Evolutionary conservation across 1,284 basidiomycete genomes (phyloP).

Genomic region (Rhodotorula sp.): DNA sequence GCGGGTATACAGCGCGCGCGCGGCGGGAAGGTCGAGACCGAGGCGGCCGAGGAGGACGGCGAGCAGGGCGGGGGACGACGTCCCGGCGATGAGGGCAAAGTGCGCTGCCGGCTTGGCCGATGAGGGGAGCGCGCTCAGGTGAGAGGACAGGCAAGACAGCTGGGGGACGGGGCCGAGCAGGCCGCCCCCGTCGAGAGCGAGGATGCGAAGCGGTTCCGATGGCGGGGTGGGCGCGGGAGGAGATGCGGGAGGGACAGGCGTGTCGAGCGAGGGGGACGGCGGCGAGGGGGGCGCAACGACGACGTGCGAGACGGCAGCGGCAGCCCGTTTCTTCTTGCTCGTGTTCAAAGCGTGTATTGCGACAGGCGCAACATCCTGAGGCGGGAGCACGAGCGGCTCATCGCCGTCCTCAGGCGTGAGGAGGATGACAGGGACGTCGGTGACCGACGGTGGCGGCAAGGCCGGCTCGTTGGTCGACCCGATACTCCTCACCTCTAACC

Average conservation of each 20-base stretch:
- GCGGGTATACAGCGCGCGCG: conserved; percentile 26
- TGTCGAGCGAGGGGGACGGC: background rate
- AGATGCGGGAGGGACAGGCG: background rate
- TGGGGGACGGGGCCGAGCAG: conserved; percentile 35
- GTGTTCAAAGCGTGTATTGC: background rate
- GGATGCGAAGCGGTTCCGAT: conserved; percentile 15
- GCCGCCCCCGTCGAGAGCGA: conserved; percentile 41
- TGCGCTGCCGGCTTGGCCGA: conserved; percentile 24
- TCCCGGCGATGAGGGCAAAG: conserved; percentile 42
- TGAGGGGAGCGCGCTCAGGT: conserved; percentile 11
- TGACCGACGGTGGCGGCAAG: too few relatives aligned
- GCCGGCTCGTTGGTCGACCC: too few relatives aligned
- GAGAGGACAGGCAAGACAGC: conserved; percentile 14
- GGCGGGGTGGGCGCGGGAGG: background rate
- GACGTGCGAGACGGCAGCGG: background rate
- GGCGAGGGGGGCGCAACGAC: too few relatives aligned
- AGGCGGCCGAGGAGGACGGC: conserved; percentile 39
- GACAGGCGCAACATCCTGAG: background rate
- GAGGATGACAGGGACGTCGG: background rate
- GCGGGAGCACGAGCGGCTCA: background rate
- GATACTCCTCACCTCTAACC: too few relatives aligned
- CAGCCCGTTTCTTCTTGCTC: too few relatives aligned
- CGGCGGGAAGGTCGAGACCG: conserved; percentile 15
- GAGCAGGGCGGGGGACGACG: conserved; percentile 37
- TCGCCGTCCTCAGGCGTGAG: background rate